These are phyloP conservation scores for Rhododendron kiyosumense DNA, from an alignment of 148 eudicot species.

Conservation along the genomic window DNA sequence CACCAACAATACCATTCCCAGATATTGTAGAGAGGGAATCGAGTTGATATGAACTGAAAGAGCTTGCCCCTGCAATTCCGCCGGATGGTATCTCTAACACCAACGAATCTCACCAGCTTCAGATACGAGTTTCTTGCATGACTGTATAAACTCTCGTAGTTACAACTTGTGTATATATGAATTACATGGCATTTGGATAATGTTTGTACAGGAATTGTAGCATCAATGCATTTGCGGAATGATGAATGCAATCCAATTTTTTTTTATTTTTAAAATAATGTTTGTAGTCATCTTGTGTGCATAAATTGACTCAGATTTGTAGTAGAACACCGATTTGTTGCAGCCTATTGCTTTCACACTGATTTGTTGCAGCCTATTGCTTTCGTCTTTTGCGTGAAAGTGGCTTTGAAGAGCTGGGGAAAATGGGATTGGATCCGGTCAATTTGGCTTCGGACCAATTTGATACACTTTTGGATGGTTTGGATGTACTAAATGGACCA, in stretches of 20 bases:
- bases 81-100: neutral
- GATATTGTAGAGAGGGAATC: neutral
- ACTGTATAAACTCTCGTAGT: neutral
- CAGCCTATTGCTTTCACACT: neutral
- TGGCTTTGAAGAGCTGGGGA: neutral
- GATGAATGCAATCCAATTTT: slow-evolving; percentile 1
- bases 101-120: neutral
- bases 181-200: slow-evolving; percentile 11
- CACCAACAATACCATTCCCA: neutral
- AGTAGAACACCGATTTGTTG: neutral
- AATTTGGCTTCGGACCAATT: no score
- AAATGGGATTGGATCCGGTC: neutral
- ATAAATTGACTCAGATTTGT: neutral
- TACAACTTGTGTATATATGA: slow-evolving; percentile 1
- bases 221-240: neutral
- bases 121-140: neutral
- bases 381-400: neutral
- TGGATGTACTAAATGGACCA: no score
- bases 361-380: neutral
- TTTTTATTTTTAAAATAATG: neutral
- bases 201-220: slow-evolving; percentile 15
- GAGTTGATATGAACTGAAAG: neutral
- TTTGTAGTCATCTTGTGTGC: neutral
- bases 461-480: no score
- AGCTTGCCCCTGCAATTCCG: neutral